Evolutionary conservation across 2,329 filamentous ascomycete species (phyloP), one percentile per base, ranked within the genome.

Genomic region (Phialocephala sp.): DNA sequence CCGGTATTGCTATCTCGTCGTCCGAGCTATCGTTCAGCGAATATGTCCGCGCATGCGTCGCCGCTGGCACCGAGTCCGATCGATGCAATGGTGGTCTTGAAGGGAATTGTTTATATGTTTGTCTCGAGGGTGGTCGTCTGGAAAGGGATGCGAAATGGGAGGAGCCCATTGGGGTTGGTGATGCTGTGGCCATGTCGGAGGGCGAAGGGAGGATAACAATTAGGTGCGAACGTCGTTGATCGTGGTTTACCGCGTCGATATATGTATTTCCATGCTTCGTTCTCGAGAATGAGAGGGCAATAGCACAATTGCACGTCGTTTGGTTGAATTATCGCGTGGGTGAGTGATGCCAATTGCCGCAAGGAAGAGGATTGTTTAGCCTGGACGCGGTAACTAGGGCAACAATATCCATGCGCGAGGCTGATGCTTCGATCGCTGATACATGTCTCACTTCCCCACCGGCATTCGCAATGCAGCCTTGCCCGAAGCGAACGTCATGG

Each of bases 1-100:
- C 73, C 1, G 93, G 93, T 72, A 92, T 90, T 18, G 91, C 91
- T 35, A 96, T 92, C 79, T 97, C 94, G 74, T 97, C 94, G 79
- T 97, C 94, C 27, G 94, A 97, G 82, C 92, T 97, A 76, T 97
- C 94, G 72, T 92, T 89, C 71, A 89, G 77, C 0, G 81, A 79
- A 69, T 80, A 83, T 57, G 82, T 81, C 65, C 82, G 82, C 62
- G 82, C 77, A 60, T 71, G 71, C 14, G 59, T 62, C 15, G 73
- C 66, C 3, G 63, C 36, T 0, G 71, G 55, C 12, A 67, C 61
- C 4, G 66, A 56, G 22, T 72, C 69, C 15, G 64, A 60, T 11
- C 72, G 58, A 50, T 62, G 65, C 68, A 71, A 61, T 69, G 64
- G 76, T 72, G 81, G 76, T 67, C 85, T 79, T 24, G 84, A 83